Evolutionary conservation across 108 stramenopile species (phyloP), one percentile per base, ranked within the genome.

Genomic region (Poteriospumella lacustris): DNA sequence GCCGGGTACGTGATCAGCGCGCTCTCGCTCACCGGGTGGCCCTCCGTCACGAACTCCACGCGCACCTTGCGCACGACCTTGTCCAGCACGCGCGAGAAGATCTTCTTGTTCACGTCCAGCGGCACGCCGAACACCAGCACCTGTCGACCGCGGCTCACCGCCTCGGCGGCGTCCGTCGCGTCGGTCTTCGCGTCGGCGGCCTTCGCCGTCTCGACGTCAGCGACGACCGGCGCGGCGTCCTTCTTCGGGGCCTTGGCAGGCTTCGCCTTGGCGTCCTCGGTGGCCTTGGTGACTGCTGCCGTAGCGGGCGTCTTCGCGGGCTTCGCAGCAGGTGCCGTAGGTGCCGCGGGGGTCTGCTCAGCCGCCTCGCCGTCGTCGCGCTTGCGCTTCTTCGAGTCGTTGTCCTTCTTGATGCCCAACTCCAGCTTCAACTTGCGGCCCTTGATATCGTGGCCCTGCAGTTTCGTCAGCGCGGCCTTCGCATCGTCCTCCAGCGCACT

Each of bases 401-500:
- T 19, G 3, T 15, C 41, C 28, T 56, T 44, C 41, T 73, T 44
- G 9, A 67, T 9, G 5, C n/a, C 70, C 28, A 73, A 26, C 31
- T 73, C 70, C 9, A 73, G 70, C 28, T 52, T 39, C 5, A 73
- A 12, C 36, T 5, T 5, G 26, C 70, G 36, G 28, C 70, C 70
- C 19, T 73, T 44, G 40, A 73, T 5, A 5, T 73, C 70, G 5
- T 38, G 31, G 12, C 70, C 70, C 5, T 73, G 12, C 12, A 39
- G 70, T 38, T 73, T 42, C 9, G 70, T 5, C 41, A 73, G 26
- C n/a, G 70, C 70, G 9, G 15, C 28, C 31, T 39, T 26, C 9
- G 70, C 70, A 38, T 73, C 70, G 36, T 73, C 70, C 47, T 42
- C 70, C 36, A 73, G 24, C 9, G 70, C 36, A 56, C 70, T 73